A percentile compares a stretch with the other conserved stretches of the same genome.
Conservation (phyloP, 2,329 filamentous ascomycete species). For the Aspergillus spinulosporus region DNA sequence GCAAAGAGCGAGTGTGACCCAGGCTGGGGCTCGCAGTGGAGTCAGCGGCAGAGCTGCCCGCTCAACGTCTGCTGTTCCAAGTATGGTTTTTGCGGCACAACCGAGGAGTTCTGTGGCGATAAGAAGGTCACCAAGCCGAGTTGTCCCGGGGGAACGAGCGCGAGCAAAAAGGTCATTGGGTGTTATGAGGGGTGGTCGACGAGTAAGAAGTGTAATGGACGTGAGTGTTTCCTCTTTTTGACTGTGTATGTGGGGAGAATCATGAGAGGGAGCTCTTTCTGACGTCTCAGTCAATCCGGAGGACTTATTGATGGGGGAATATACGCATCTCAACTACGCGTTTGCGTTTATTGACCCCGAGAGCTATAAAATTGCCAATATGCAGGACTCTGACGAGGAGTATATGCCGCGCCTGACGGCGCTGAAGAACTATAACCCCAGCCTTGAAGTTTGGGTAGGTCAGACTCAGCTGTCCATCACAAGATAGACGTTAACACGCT, state of each 20-base stretch:
- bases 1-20: not conserved
- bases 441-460: conserved; percentile 19
- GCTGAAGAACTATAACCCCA: conserved; percentile 33
- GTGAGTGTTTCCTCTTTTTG: not conserved
- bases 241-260: no score
- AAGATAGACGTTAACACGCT: not conserved
- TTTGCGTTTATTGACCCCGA: conserved; percentile 14
- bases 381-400: conserved; percentile 19
- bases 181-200: conserved; percentile 40
- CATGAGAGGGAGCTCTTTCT: not conserved
- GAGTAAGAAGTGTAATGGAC: conserved; percentile 22
- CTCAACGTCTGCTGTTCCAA: conserved; percentile 3
- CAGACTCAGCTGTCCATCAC: not conserved
- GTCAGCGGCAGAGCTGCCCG: conserved; percentile 25
- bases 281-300: conserved; percentile 4
- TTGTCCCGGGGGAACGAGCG: conserved; percentile 1
- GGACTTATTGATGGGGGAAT: conserved; percentile 17
- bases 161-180: conserved; percentile 25
- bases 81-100: conserved; percentile 4
- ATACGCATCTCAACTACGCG: conserved; percentile 18
- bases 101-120: conserved; percentile 14
- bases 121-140: conserved; percentile 8
- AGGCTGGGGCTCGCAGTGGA: conserved; percentile 19
- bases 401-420: conserved; percentile 28
- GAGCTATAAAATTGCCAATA: conserved; percentile 30